Evolutionary conservation across 768 basidiomycete genomes (phyloP), one percentile per base, ranked within the genome.

Genomic region (Mycena filopes): DNA sequence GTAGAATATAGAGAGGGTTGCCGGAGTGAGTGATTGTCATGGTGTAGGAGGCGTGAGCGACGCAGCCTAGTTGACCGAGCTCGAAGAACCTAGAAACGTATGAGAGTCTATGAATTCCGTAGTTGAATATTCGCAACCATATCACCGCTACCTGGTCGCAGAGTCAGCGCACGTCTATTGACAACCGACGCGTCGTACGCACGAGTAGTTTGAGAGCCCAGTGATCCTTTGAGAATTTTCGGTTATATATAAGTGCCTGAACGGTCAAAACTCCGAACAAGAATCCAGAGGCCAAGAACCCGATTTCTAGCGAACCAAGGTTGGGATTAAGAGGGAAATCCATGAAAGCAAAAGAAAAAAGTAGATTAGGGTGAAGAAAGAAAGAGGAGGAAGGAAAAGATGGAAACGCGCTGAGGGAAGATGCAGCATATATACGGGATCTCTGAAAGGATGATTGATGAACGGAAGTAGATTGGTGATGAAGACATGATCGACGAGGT

Each of bases 181-280:
- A 5, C 25, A 23, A 21, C 12, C 8, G 29, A 26, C 15, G 13
- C 55, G 13, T 31, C 1, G 8, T 4, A 63, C 64, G 43, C 56
- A 63, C 68, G 18, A 69, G 64, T 38, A 48, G 29, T 45, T 63
- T 69, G 36, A 69, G 56, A 11, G 43, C 13, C 64, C 60, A 58
- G 23, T 48, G 60, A 25, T 69, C 68, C 48, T 42, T 63, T 0
- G 56, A 50, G 25, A 69, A 69, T 58, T 69, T 69, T 25, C 68
- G 64, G 53, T 69, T 66, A 25, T 66, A 69, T 26, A 69, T 69
- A 31, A 69, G 49, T 3, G 43, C 64, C 23, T 69, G 68, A 3
- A 69, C 68, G 4, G 68, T 66, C 49, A 69, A 58, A 5, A 46
- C 51, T 20, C 68, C 68, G 46, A 69, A 69, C 29, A 66, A 43